Conservation (phyloP, 2,329 filamentous ascomycete species). For the Cladosporium oxysporum region DNA sequence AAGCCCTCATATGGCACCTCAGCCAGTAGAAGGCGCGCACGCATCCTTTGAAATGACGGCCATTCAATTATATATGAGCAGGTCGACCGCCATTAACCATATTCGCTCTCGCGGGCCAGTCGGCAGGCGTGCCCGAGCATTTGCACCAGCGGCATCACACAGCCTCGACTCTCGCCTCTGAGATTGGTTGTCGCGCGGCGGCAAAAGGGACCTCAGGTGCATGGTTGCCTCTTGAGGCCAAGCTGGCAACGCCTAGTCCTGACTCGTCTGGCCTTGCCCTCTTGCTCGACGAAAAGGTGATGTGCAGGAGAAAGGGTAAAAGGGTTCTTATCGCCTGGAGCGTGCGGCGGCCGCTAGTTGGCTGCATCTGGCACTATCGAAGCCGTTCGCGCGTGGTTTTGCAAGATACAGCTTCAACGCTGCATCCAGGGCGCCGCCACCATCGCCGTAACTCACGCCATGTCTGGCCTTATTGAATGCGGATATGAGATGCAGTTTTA, state of each 20-base stretch:
- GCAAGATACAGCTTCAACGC: constrained; percentile 2
- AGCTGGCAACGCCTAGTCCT: background rate
- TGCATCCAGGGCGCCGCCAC: constrained; percentile 1
- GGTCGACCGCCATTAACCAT: background rate
- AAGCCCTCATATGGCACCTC: background rate
- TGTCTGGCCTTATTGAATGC: background rate
- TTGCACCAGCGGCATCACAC: background rate
- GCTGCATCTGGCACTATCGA: background rate
- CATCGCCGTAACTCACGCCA: background rate
- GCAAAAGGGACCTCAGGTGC: background rate
- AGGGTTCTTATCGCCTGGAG: background rate
- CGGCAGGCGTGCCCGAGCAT: background rate
- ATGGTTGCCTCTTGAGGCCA: background rate
- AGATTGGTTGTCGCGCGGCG: background rate
- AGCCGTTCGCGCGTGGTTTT: background rate
- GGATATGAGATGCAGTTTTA: background rate
- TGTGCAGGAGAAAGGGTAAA: constrained; percentile 4
- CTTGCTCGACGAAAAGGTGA: background rate
- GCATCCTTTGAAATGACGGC: background rate
- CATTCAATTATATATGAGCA: background rate
- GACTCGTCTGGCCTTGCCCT: background rate
- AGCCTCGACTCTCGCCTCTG: background rate
- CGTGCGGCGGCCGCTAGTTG: background rate
- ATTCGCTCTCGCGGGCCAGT: background rate
- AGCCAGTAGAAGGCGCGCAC: background rate